Evolutionary conservation across 495 filamentous ascomycete genomes (phyloP).

Genomic region (Penicillium bovifimosum): DNA sequence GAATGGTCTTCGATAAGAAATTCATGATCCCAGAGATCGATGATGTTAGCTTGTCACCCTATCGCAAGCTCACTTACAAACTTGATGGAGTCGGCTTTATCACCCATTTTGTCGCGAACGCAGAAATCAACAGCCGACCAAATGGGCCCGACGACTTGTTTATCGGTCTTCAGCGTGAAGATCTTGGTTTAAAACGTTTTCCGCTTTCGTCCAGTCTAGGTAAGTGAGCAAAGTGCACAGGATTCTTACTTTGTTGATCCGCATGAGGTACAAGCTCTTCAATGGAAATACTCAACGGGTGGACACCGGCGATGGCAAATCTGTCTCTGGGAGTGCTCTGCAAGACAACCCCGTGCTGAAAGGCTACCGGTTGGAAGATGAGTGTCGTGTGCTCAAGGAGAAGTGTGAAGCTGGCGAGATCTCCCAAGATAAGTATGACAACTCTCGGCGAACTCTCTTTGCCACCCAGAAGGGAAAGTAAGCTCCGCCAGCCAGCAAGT

Average conservation of each 20-base stretch:
- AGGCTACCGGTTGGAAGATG: constrained; percentile 33
- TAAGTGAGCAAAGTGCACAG: constrained; percentile 18
- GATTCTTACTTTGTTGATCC: constrained; percentile 38
- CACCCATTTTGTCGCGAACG: constrained; percentile 55
- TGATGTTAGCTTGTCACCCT: constrained; percentile 17
- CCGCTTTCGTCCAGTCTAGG: constrained; percentile 35
- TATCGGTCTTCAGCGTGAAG: constrained; percentile 47
- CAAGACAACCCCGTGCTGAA: constrained; percentile 26
- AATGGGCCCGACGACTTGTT: constrained; percentile 64
- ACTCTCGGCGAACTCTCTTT: constrained; percentile 6
- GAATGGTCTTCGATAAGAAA: constrained; percentile 13
- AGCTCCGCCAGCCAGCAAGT: constrained; percentile 22
- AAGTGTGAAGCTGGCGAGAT: constrained; percentile 19
- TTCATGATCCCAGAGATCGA: constrained; percentile 15
- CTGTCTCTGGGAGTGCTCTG: constrained; percentile 2
- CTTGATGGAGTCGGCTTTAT: constrained; percentile 51
- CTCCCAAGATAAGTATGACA: constrained; percentile 16
- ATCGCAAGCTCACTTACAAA: constrained; percentile 26
- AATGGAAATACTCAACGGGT: constrained; percentile 34
- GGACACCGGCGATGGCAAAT: background rate
- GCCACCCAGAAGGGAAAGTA: constrained; percentile 11
- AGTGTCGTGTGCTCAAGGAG: constrained; percentile 35
- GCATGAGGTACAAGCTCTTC: constrained; percentile 57
- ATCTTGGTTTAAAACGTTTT: constrained; percentile 57
- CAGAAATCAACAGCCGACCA: constrained; percentile 38